Conservation (phyloP, 805 yeast genomes). For the Saturnispora bothae region DNA sequence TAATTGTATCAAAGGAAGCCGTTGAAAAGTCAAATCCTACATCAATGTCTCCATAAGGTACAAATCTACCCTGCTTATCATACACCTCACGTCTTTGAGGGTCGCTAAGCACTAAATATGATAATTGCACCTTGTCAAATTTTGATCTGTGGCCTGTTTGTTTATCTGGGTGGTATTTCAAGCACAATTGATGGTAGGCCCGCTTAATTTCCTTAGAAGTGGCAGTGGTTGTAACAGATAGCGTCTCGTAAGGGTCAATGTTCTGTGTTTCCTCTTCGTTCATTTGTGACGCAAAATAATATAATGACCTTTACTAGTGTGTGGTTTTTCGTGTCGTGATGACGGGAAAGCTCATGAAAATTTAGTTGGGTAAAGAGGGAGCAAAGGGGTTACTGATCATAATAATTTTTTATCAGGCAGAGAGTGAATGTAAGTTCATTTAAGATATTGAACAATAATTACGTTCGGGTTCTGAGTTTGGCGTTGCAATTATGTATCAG, state of each 20-base stretch:
- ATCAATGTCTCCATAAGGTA: conserved; percentile 15
- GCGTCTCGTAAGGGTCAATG: conserved; percentile 44
- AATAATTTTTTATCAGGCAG: no score
- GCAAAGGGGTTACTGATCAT: no score
- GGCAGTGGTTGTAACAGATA: conserved; percentile 32
- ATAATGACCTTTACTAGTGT: no score
- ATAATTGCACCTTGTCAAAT: conserved; percentile 66
- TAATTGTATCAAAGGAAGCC: conserved; percentile 35
- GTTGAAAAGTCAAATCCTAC: conserved; percentile 50
- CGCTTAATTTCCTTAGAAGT: conserved; percentile 50
- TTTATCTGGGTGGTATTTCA: conserved; percentile 67
- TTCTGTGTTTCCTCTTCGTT: no score
- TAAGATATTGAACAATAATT: no score
- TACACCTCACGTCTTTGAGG: conserved; percentile 41
- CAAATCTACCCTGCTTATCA: conserved; percentile 64
- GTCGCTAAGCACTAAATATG: conserved; percentile 62
- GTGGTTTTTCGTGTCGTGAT: no score
- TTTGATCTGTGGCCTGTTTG: conserved; percentile 25
- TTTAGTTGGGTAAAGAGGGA: no score
- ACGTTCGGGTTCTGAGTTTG: no score
- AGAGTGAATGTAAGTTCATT: no score
- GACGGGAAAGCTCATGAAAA: no score
- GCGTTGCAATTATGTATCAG: no score
- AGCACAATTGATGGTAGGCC: conserved; percentile 54
- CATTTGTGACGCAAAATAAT: no score